Evolutionary conservation across 306 rosid species (phyloP), one percentile per base, ranked within the genome.

Genomic region (Trifolium repens): DNA sequence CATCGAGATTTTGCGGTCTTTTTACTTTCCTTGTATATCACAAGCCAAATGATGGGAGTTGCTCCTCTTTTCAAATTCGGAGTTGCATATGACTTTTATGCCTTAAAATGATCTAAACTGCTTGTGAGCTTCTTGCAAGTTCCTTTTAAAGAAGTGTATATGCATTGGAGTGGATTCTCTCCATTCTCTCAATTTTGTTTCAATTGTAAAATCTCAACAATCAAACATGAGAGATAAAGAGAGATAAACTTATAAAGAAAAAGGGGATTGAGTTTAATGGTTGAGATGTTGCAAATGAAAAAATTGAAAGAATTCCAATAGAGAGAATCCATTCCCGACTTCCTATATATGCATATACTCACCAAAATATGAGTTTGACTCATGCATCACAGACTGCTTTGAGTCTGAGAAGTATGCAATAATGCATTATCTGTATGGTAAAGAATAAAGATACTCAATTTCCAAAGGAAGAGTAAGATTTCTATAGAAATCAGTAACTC

Each of bases 1-100:
- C 61, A 74, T 81, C 78, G 57, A 66, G 75, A 77, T 84, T 60
- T 27, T 58, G 27, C 27, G 59, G 30, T 71, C 53, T 68, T 52
- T 63, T 62, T 49, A 59, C 66, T 57, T 67, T 27, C 59, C 46
- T 9, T 9, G 5, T 9, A 46, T 74, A 64, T 69, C 85, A 78
- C 60, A 52, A 50, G 22, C 65, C 71, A 77, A 54, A 61, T 69
- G 55, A 42, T 63, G 34, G 76, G 64, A 58, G 52, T 67, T 79
- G 78, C 47, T 49, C 14, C 15, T 71, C 72, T 72, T 83, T 69
- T 44, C 6, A 4, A 32, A 32, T 4, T 32, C n/a, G 16, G 15
- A 58, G 67, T 61, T 74, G 67, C 64, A 53, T 61, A 50, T 65
- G 27, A 67, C 63, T 61, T 66, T 37, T 65, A 55, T 34, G 43